phyloP scores from a whole-genome alignment of 495 filamentous ascomycete genomes.

The Neurospora sp. region DNA sequence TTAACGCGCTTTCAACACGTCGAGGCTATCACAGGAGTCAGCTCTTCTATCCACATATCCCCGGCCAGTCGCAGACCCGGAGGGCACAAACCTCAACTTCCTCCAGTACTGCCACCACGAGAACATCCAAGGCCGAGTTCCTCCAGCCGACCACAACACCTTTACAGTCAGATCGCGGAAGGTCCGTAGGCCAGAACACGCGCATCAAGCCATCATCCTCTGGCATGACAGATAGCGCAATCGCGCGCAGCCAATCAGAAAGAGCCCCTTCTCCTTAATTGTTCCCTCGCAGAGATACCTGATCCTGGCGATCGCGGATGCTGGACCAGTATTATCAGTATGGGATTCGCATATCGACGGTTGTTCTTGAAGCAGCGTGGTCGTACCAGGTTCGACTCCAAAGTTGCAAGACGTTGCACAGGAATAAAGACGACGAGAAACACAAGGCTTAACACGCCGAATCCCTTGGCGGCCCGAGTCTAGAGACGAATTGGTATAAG shows the following conservation, averaged over 20 bases:
- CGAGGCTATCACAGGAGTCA: conserved; percentile 30
- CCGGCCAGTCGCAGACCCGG: background rate
- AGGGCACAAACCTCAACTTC: conserved; percentile 67
- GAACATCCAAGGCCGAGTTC: conserved; percentile 82
- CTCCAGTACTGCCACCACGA: conserved; percentile 81
- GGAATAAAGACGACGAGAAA: conserved; percentile 38
- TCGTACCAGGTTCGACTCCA: conserved; percentile 35
- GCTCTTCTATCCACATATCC: background rate
- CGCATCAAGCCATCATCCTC: conserved; percentile 94
- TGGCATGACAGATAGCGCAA: conserved; percentile 52
- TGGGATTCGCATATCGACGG: background rate
- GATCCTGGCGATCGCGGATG: conserved; percentile 74
- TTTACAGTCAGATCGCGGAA: conserved; percentile 54
- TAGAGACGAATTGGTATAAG: conserved; percentile 4
- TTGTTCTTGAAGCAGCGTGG: background rate
- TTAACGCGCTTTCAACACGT: conserved; percentile 80
- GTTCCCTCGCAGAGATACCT: conserved; percentile 90
- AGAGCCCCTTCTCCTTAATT: conserved; percentile 85
- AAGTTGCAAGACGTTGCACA: conserved; percentile 35
- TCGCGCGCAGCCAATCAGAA: conserved; percentile 51
- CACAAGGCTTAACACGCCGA: conserved; percentile 28
- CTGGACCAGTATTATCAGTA: conserved; percentile 34
- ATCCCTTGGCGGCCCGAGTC: conserved; percentile 35
- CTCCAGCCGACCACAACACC: conserved; percentile 92
- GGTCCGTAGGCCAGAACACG: conserved; percentile 95